A percentile compares a stretch with the other conserved stretches of the same genome.
Conservation (phyloP, 1,139 yeast species). For the Yamadazyma pseudoaaseri region DNA sequence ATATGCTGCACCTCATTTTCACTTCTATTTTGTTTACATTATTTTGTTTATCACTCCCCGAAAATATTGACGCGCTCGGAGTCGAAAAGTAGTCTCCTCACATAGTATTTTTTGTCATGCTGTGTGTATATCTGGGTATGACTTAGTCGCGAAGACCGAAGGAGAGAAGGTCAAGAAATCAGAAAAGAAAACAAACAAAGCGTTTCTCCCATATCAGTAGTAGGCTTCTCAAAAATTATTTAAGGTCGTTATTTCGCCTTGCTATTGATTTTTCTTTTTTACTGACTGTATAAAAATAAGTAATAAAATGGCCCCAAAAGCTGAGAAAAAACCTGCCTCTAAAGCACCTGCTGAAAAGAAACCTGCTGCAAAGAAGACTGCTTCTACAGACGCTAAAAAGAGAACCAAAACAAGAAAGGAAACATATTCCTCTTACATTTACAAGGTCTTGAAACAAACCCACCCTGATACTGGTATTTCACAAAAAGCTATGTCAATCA, state of each 20-base stretch:
- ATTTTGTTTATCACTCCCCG: conserved; percentile 6
- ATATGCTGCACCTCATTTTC: conserved; percentile 6
- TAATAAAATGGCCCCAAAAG: conserved; percentile 84
- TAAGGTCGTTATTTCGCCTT: conserved; percentile 10
- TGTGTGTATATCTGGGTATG: conserved; percentile 1
- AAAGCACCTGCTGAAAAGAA: conserved; percentile 98
- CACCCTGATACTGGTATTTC: conserved; percentile 99
- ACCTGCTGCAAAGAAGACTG: conserved; percentile 94
- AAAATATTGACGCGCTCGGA: not conserved
- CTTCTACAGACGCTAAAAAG: conserved; percentile 84
- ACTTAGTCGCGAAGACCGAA: not conserved
- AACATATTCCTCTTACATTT: conserved; percentile 97
- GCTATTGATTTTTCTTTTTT: conserved; percentile 7
- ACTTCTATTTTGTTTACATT: conserved; percentile 8
- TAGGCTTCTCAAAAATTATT: conserved; percentile 3
- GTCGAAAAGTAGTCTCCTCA: not conserved
- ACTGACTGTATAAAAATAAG: conserved; percentile 1
- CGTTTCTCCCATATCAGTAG: not conserved
- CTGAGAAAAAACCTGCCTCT: conserved; percentile 98
- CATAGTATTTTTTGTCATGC: not conserved
- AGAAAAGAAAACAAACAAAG: not conserved
- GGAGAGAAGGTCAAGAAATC: not conserved
- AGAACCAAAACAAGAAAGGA: conserved; percentile 98
- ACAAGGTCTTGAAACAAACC: conserved; percentile 98
- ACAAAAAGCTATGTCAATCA: conserved; percentile 98